Conservation (phyloP, 108 stramenopile genomes). For the Skeletonema menzelii region DNA sequence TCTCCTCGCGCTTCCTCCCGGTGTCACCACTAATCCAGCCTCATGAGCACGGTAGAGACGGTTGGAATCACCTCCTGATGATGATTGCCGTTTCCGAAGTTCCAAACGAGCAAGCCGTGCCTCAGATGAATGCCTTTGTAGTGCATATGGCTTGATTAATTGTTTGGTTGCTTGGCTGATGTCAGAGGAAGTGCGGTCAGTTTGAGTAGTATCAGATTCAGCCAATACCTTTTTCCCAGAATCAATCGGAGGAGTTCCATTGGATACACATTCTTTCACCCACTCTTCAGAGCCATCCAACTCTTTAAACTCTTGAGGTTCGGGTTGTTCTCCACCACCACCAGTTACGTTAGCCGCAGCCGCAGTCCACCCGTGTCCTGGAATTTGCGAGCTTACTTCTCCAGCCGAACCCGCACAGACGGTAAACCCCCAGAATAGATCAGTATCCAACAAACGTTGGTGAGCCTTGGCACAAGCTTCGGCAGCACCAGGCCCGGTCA, state of each 20-base stretch:
- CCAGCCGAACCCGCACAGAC: slow-evolving; percentile 18
- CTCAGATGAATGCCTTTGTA: slow-evolving; percentile 24
- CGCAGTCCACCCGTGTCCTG: slow-evolving; percentile 12
- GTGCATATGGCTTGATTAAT: slow-evolving; percentile 5
- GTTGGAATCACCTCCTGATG: slow-evolving; percentile 12
- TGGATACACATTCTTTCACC: slow-evolving; percentile 19
- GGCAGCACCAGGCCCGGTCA: slow-evolving; percentile 16
- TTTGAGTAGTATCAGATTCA: neutral
- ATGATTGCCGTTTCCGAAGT: slow-evolving; percentile 28
- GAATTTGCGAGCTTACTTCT: slow-evolving; percentile 14
- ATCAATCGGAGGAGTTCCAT: slow-evolving; percentile 3
- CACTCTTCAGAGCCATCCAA: slow-evolving; percentile 9
- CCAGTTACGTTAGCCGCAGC: neutral
- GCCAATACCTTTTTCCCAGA: neutral
- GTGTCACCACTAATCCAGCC: slow-evolving; percentile 39
- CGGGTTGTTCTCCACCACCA: neutral
- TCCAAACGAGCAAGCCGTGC: slow-evolving; percentile 21
- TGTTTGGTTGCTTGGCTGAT: neutral
- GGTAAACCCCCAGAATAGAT: slow-evolving; percentile 28
- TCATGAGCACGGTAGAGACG: slow-evolving; percentile 47
- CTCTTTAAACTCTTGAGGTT: neutral
- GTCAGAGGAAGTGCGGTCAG: neutral
- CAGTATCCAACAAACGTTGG: slow-evolving; percentile 14
- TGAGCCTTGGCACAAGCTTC: slow-evolving; percentile 24
- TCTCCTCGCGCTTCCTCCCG: slow-evolving; percentile 28